Base-by-base conservation (phyloP, 306 rosid species). In the Gastrolobium bilobum region DNA sequence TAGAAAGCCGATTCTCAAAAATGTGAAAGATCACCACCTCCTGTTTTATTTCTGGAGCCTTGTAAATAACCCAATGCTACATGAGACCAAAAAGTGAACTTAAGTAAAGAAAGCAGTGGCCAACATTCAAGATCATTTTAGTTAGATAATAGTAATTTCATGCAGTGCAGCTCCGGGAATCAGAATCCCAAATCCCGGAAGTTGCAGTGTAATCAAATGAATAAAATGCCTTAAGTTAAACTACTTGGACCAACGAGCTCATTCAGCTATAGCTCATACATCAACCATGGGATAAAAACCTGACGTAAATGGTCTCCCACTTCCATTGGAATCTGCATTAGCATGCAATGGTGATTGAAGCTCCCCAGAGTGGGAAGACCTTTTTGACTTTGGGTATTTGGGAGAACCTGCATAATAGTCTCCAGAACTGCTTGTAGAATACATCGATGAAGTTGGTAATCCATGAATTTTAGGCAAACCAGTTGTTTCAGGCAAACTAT, bases 391-490 rank as follows among this genome's bases (percentile, higher is more conserved):
- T 0, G 81, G 77, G 80, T 87, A 84, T 87, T 89, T 89, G 2
- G 99, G 97, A 75, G 98, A 93, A 46, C 89, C 88, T 61, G 82
- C 82, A 80, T 86, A 90, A 7, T 85, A 87, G 73, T 87, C 97
- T 63, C 81, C 71, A 48, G 89, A 89, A 82, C 88, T 86, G 83
- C 92, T 84, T 42, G 90, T 14, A 10, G 98, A 83, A 71, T 93
- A 93, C 84, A 93, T 60, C 0, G 97, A 84, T n/a, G 97, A 88
- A 42, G 91, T 65, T 35, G 97, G 96, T 57, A 93, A 71, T 76
- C 99, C 98, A 53, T 88, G 91, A 84, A 91, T 90, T 90, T 78
- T 93, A 13, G 99, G 99, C 84, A 95, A 84, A 77, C 98, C 99
- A 6, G 90, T 91, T 47, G 94, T 75, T 76, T 91, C 99, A 26